Conservation (phyloP, 2,329 filamentous ascomycete genomes). For the Fusarium lyarnte region DNA sequence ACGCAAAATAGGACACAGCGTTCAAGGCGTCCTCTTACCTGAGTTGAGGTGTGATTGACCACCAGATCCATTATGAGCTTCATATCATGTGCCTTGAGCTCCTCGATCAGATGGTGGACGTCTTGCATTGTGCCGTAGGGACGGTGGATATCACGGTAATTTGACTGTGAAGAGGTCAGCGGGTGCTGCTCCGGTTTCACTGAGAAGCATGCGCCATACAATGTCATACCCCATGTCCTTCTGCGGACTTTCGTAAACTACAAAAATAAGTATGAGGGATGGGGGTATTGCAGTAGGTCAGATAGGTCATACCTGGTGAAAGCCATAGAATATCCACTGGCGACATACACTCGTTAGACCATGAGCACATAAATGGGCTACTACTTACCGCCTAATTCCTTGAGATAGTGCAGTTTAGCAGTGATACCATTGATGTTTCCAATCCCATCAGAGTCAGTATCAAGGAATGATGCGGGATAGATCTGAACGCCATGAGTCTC, state of each 20-base stretch:
- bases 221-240: conserved; percentile 40
- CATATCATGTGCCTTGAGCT: conserved; percentile 28
- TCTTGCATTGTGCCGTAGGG: conserved; percentile 35
- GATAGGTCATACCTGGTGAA: not conserved
- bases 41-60: conserved; percentile 36
- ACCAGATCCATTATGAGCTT: conserved; percentile 35
- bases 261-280: too few species aligned
- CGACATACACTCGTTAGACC: not conserved
- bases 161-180: not conserved
- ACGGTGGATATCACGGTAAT: conserved; percentile 33
- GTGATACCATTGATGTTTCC: conserved; percentile 64
- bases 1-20: accelerated
- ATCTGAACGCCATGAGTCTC: conserved; percentile 48
- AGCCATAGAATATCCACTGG: conserved; percentile 1
- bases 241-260: conserved; percentile 35
- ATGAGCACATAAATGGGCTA: accelerated
- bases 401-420: conserved; percentile 59
- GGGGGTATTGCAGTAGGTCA: too few species aligned
- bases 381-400: conserved; percentile 20
- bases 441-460: conserved; percentile 62
- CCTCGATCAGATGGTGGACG: conserved; percentile 27
- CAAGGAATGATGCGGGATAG: conserved; percentile 65
- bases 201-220: not conserved
- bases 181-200: accelerated
- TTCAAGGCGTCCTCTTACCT: not conserved